Conservation (phyloP, 1,284 basidiomycete species). For the Trametes polyzona region DNA sequence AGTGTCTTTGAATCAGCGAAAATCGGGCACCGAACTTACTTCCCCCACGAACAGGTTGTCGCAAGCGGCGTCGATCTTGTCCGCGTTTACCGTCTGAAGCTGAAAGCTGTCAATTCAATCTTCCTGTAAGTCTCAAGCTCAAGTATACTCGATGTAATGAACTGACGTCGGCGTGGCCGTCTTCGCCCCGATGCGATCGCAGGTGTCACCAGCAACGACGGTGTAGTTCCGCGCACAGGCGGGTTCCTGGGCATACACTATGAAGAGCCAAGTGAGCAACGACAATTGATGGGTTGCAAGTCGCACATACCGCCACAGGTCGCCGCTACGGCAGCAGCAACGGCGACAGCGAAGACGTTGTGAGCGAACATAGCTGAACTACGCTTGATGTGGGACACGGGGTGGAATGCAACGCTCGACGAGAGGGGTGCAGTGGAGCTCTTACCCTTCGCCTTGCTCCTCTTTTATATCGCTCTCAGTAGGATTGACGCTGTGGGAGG, state of each 20-base stretch:
- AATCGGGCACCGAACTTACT: constrained; percentile 3
- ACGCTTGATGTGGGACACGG: not conserved
- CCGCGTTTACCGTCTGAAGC: constrained; percentile 59
- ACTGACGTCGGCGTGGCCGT: constrained; percentile 65
- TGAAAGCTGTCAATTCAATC: constrained; percentile 55
- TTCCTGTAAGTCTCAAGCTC: constrained; percentile 36
- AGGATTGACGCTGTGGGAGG: not conserved
- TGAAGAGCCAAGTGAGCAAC: not conserved
- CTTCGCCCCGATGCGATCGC: constrained; percentile 68
- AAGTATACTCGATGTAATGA: not conserved
- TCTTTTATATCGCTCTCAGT: not conserved
- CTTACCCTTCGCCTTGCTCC: not conserved
- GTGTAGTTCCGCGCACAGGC: constrained; percentile 62
- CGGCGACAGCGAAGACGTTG: constrained; percentile 2
- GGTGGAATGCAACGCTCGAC: constrained; percentile 2
- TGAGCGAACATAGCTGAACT: constrained; percentile 9
- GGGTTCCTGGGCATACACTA: constrained; percentile 37
- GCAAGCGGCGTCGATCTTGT: constrained; percentile 53
- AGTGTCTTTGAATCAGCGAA: not conserved
- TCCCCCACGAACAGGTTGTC: constrained; percentile 53
- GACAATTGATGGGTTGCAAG: not conserved
- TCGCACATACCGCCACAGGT: not conserved
- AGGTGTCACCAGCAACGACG: constrained; percentile 59
- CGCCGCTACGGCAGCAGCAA: not conserved
- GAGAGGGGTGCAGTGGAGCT: constrained; percentile 13